Conservation (phyloP, 2,329 filamentous ascomycete species). For the Ambrosiella xylebori region DNA sequence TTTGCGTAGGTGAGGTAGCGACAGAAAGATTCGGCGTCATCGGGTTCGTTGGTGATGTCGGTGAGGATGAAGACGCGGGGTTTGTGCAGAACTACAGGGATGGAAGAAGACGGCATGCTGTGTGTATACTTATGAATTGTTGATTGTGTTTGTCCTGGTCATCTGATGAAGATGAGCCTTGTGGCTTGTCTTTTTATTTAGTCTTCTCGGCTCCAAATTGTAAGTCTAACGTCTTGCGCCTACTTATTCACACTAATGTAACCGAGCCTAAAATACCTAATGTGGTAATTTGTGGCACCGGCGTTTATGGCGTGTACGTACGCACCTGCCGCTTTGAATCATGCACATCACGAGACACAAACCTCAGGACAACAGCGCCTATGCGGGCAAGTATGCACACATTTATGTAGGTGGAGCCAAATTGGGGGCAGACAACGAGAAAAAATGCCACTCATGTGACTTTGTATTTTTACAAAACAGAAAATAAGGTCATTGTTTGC, state of each 20-base stretch:
- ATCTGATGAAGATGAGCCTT: too few relatives aligned
- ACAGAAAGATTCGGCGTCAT: conserved; percentile 27
- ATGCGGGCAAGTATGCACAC: not conserved
- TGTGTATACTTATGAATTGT: too few relatives aligned
- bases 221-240: not conserved
- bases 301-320: too few relatives aligned
- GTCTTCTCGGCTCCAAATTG: too few relatives aligned
- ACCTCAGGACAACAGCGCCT: not conserved
- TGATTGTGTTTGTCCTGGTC: too few relatives aligned
- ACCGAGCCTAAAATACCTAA: not conserved
- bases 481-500: too few relatives aligned
- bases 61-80: conserved; percentile 25
- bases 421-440: not conserved
- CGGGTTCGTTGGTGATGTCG: conserved; percentile 30
- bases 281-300: not conserved
- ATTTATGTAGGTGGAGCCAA: not conserved
- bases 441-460: not conserved
- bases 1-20: conserved; percentile 29
- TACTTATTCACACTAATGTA: not conserved
- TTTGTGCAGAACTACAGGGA: conserved; percentile 14
- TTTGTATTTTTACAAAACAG: too few relatives aligned
- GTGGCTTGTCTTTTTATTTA: too few relatives aligned
- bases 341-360: not conserved
- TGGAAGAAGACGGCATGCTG: too few relatives aligned
- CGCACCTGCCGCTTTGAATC: too few relatives aligned